Percentiles rank a stretch among this genome's conserved stretches.
These are phyloP conservation scores for Mycena filopes DNA, from an alignment of 768 basidiomycete genomes.

Conservation along the genomic window DNA sequence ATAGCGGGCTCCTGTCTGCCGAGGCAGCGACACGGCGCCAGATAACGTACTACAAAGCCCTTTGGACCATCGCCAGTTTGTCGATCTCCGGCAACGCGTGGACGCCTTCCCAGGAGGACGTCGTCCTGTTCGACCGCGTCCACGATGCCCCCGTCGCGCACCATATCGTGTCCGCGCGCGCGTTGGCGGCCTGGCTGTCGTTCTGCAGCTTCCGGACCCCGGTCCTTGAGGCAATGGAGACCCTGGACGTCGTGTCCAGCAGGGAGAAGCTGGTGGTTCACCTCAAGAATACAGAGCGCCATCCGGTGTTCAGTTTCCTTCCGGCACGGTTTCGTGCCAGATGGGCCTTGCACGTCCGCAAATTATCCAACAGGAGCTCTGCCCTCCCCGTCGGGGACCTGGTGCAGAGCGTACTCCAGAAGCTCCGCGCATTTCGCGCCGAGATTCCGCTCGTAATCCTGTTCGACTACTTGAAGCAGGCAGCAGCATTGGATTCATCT, in stretches of 20 bases:
- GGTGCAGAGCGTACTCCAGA: background rate
- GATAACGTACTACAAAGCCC: background rate
- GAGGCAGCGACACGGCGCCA: background rate
- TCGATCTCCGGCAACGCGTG: background rate
- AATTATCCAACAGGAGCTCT: background rate
- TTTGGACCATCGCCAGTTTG: background rate
- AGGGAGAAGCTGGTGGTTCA: background rate
- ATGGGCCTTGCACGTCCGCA: background rate
- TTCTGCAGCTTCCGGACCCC: background rate
- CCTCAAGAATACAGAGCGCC: background rate
- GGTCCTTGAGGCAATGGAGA: background rate
- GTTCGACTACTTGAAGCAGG: background rate
- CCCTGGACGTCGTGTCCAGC: background rate
- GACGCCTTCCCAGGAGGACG: background rate
- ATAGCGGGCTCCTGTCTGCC: background rate
- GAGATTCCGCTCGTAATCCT: background rate
- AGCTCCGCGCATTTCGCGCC: background rate
- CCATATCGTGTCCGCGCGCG: background rate
- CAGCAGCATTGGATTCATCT: background rate
- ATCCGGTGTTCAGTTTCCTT: background rate
- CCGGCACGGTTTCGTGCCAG: background rate
- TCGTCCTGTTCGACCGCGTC: background rate
- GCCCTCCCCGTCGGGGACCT: background rate
- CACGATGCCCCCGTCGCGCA: background rate
- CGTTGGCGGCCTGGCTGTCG: background rate